Evolutionary conservation across 2,329 filamentous ascomycete genomes (phyloP).

Genomic region (Parafenestella ontariensis): DNA sequence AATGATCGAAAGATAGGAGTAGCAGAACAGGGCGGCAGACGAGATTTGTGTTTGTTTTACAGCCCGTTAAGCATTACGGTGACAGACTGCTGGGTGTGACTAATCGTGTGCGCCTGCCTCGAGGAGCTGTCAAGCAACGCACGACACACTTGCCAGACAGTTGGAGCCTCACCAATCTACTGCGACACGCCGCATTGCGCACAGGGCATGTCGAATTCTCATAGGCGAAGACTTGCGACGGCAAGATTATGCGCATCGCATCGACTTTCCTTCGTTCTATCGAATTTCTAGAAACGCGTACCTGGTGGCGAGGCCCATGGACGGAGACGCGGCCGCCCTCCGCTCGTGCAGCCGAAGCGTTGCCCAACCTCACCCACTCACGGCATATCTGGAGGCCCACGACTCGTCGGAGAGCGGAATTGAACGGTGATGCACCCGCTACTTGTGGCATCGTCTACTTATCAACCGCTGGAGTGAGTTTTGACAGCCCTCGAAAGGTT

Average conservation of each 20-base stretch:
- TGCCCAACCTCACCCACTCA: constrained; percentile 14
- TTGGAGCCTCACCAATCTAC: constrained; percentile 34
- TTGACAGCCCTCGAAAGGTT: background rate
- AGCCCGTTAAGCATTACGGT: constrained; percentile 30
- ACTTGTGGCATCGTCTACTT: constrained; percentile 4
- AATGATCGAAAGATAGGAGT: constrained; percentile 27
- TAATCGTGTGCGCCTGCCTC: constrained; percentile 39
- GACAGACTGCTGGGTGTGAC: constrained; percentile 25
- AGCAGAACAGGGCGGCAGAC: constrained; percentile 37
- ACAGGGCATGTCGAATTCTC: constrained; percentile 15
- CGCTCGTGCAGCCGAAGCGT: constrained; percentile 29
- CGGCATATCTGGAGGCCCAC: constrained; percentile 5
- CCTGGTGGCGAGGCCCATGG: constrained; percentile 11
- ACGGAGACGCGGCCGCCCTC: constrained; percentile 19
- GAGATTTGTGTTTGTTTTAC: constrained; percentile 48
- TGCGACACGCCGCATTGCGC: constrained; percentile 31
- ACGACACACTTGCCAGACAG: constrained; percentile 39
- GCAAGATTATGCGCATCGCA: constrained; percentile 23
- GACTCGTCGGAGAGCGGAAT: constrained; percentile 13
- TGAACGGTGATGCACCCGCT: constrained; percentile 9
- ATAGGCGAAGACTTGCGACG: constrained; percentile 28
- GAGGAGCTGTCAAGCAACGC: constrained; percentile 11
- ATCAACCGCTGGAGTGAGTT: background rate
- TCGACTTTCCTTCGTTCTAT: constrained; percentile 25
- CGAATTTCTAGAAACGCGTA: constrained; percentile 18